Conservation (phyloP, 164 flowering plant genomes). For the Tetrastigma voinierianum region DNA sequence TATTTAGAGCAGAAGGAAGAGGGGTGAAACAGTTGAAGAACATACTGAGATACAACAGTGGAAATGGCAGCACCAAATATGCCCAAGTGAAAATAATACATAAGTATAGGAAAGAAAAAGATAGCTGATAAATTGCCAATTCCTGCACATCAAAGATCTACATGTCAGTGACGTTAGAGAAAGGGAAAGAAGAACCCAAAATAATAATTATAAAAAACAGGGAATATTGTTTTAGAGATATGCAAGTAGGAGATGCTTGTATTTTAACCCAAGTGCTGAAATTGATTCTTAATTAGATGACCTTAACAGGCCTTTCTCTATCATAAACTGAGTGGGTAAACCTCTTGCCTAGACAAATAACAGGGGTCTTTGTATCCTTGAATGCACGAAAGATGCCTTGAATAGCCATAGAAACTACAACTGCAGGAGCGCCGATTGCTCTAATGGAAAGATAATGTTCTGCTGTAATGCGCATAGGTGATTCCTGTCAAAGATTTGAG, state of each 20-base stretch:
- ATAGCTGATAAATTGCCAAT: conserved; percentile 71
- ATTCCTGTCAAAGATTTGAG: conserved; percentile 48
- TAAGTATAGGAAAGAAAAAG: conserved; percentile 71
- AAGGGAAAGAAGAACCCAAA: neutral
- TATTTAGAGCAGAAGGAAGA: neutral
- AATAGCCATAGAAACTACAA: conserved; percentile 81
- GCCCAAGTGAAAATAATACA: conserved; percentile 62
- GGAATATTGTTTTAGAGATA: neutral
- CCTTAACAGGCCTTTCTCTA: no score
- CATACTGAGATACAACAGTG: conserved; percentile 89
- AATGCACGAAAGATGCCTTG: conserved; percentile 92
- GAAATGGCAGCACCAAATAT: conserved; percentile 89
- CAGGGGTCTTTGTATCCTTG: conserved; percentile 90
- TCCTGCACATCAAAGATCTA: conserved; percentile 49
- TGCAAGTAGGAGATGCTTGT: no score
- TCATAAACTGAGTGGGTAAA: neutral
- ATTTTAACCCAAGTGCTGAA: no score
- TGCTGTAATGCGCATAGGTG: conserved; percentile 74
- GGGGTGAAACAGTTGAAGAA: conserved; percentile 10
- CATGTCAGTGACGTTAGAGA: neutral
- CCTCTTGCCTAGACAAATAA: conserved; percentile 79
- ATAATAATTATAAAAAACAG: neutral
- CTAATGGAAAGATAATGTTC: conserved; percentile 71
- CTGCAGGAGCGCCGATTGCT: conserved; percentile 95
- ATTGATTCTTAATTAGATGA: no score